These are phyloP conservation scores for Alternaria novae-zelandiae DNA, from an alignment of 2,329 filamentous ascomycete genomes.

Conservation along the genomic window DNA sequence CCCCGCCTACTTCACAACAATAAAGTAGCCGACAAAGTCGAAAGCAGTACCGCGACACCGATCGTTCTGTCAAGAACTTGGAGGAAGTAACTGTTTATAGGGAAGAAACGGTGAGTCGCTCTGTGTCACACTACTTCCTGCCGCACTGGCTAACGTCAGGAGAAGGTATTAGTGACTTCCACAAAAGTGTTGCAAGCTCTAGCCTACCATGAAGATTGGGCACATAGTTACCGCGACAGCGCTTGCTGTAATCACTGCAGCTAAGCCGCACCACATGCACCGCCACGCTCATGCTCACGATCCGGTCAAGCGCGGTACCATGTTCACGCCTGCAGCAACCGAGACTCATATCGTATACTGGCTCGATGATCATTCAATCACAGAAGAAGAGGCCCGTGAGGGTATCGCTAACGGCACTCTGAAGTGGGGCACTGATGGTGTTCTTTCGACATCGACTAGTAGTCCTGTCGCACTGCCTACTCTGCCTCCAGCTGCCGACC, in stretches of 20 bases:
- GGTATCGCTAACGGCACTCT: constrained; percentile 73
- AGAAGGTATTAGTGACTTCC: constrained; percentile 2
- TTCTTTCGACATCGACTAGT: constrained; percentile 39
- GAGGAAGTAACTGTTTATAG: neutral
- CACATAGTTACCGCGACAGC: constrained; percentile 45
- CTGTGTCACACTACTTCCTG: neutral
- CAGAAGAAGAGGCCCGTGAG: constrained; percentile 68
- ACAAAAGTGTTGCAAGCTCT: constrained; percentile 8
- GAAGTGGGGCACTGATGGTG: constrained; percentile 69
- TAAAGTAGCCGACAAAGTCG: constrained; percentile 15
- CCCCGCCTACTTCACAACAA: constrained; percentile 17
- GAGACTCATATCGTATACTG: constrained; percentile 73
- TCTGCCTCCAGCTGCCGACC: constrained; percentile 15
- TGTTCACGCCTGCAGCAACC: constrained; percentile 60
- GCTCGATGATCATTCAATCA: constrained; percentile 69
- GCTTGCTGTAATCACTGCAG: constrained; percentile 59
- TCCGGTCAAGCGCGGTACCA: constrained; percentile 56
- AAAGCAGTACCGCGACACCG: neutral
- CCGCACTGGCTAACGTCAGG: constrained; percentile 15
- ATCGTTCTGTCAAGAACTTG: neutral
- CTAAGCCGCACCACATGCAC: constrained; percentile 63
- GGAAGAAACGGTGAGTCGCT: constrained; percentile 12
- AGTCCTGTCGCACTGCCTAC: constrained; percentile 23
- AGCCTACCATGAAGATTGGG: constrained; percentile 44
- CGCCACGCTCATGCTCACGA: constrained; percentile 58